Evolutionary conservation across 805 yeast genomes (phyloP).

Genomic region (Teunomyces stri): DNA sequence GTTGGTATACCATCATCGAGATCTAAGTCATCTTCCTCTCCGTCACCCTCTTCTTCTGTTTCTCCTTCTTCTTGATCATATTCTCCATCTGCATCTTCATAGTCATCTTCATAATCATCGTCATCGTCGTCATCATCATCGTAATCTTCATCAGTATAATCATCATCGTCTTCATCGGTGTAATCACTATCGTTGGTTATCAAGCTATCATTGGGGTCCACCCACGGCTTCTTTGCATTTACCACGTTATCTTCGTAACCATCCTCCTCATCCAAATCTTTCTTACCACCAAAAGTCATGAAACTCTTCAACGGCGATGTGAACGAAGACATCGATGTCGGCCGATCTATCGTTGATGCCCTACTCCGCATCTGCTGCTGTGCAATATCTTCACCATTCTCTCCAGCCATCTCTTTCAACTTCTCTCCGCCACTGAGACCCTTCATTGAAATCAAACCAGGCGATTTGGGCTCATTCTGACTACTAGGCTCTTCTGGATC

Average conservation of each 20-base stretch:
- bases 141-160: constrained; percentile 14
- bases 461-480: constrained; percentile 7
- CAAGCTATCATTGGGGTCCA: constrained; percentile 11
- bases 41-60: constrained; percentile 9
- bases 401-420: background rate
- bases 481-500: background rate
- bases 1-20: background rate
- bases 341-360: constrained; percentile 22
- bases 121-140: constrained; percentile 15
- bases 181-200: constrained; percentile 12
- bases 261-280: constrained; percentile 25
- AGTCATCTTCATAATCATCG: constrained; percentile 24
- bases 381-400: background rate
- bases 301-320: constrained; percentile 42
- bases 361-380: constrained; percentile 4
- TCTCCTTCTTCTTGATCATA: constrained; percentile 11
- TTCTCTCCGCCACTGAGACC: background rate
- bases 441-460: constrained; percentile 13
- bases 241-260: constrained; percentile 16
- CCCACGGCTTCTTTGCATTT: constrained; percentile 14
- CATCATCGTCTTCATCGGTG: constrained; percentile 24
- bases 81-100: constrained; percentile 30
- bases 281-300: constrained; percentile 35
- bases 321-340: constrained; percentile 33
- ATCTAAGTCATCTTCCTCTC: constrained; percentile 9